Evolutionary conservation across 2,329 filamentous ascomycete species (phyloP).

Genomic region (Cyphellophora attinorum): DNA sequence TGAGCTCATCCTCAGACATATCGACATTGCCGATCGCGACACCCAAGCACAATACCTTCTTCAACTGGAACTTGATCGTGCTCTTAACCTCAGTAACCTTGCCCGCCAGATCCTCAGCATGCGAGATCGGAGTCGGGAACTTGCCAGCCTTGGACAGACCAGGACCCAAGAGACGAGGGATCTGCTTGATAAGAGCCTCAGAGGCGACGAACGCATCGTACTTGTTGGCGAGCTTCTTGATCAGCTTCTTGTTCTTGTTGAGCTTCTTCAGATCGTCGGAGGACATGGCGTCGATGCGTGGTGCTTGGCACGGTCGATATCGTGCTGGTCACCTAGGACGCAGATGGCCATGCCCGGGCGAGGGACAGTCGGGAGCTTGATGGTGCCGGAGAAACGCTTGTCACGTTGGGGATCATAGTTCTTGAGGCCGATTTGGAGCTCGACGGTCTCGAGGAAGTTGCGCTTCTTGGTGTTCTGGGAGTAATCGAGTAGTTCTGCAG

Average conservation of each 20-base stretch:
- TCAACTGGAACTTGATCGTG: conserved; percentile 99
- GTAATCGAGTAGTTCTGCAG: conserved; percentile 91
- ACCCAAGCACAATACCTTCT: conserved; percentile 99
- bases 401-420: conserved; percentile 99
- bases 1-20: conserved; percentile 92
- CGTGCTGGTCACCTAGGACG: conserved; percentile 88
- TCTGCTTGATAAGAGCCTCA: conserved; percentile 98
- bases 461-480: conserved; percentile 92
- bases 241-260: conserved; percentile 99
- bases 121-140: conserved; percentile 97
- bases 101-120: conserved; percentile 82
- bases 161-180: conserved; percentile 96
- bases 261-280: conserved; percentile 99
- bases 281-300: conserved; percentile 96
- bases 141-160: conserved; percentile 88
- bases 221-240: conserved; percentile 99
- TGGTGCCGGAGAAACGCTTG: conserved; percentile 99
- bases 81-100: conserved; percentile 99
- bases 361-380: conserved; percentile 65
- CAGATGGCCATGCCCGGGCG: conserved; percentile 86
- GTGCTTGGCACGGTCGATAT: conserved; percentile 99
- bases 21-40: conserved; percentile 97
- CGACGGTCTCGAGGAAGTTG: conserved; percentile 91
- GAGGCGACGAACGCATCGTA: conserved; percentile 99
- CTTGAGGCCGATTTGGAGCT: conserved; percentile 82